Conservation (phyloP, 2,329 filamentous ascomycete species). For the Myriangium duriaei region DNA sequence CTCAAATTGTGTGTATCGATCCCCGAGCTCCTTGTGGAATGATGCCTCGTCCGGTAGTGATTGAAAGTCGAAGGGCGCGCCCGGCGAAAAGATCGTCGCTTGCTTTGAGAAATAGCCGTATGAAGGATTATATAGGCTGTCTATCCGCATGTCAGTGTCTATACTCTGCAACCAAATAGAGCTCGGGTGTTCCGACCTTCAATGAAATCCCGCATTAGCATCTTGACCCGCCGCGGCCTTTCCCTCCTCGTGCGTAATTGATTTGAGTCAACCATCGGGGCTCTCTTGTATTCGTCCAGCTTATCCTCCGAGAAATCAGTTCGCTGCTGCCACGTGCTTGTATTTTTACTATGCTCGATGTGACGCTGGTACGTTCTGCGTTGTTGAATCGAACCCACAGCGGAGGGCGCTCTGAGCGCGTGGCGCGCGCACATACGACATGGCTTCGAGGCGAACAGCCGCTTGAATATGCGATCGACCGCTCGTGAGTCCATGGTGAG, state of each 20-base stretch:
- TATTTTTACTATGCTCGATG: conserved; percentile 34
- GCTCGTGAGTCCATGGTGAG: conserved; percentile 71
- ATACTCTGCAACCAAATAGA: background rate
- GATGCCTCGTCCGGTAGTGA: conserved; percentile 69
- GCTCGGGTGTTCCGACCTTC: conserved; percentile 43
- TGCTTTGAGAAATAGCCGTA: conserved; percentile 97
- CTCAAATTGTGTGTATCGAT: conserved; percentile 81
- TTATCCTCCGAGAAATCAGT: conserved; percentile 63
- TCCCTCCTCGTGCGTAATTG: conserved; percentile 61
- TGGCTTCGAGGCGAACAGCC: conserved; percentile 66
- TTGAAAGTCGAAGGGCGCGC: conserved; percentile 82
- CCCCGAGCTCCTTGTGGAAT: conserved; percentile 65
- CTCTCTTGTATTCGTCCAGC: conserved; percentile 65
- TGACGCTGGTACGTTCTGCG: conserved; percentile 8
- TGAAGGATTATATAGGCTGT: conserved; percentile 84
- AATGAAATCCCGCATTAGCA: conserved; percentile 95
- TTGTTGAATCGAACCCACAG: conserved; percentile 8
- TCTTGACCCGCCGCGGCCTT: conserved; percentile 79
- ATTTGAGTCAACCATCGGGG: conserved; percentile 73
- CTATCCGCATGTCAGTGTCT: conserved; percentile 32
- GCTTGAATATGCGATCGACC: conserved; percentile 66
- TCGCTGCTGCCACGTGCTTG: conserved; percentile 77
- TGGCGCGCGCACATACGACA: conserved; percentile 39
- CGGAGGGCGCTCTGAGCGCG: conserved; percentile 8
- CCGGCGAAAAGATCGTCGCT: conserved; percentile 88